phyloP scores from a whole-genome alignment of 1,284 basidiomycete genomes.

The Sanghuangporus weigelae region DNA sequence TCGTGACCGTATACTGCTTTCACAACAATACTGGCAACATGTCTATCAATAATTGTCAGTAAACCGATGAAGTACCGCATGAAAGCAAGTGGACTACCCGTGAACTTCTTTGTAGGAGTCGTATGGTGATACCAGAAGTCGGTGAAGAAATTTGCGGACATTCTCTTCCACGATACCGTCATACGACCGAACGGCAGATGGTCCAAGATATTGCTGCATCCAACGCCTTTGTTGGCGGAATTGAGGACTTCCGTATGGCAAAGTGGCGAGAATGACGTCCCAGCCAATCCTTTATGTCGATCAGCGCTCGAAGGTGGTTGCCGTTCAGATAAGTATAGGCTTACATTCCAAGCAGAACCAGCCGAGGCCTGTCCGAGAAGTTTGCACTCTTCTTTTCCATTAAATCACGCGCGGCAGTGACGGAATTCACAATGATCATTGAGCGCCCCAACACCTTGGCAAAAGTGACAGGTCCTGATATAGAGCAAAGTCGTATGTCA shows the following conservation, averaged over 20 bases:
- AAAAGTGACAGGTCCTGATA: constrained; percentile 32
- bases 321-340: constrained; percentile 1
- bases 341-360: constrained; percentile 27
- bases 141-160: constrained; percentile 22
- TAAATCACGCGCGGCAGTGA: constrained; percentile 31
- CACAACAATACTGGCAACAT: background rate
- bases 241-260: constrained; percentile 23
- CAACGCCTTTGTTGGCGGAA: constrained; percentile 29
- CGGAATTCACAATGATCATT: constrained; percentile 33
- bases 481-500: background rate
- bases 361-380: constrained; percentile 33
- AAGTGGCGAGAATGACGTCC: constrained; percentile 22
- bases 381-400: constrained; percentile 34
- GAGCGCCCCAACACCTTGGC: constrained; percentile 29
- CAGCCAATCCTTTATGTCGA: constrained; percentile 21
- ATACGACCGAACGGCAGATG: constrained; percentile 21
- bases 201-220: constrained; percentile 26
- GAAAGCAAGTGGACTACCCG: constrained; percentile 21
- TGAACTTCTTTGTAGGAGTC: constrained; percentile 21
- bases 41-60: constrained; percentile 2
- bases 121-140: constrained; percentile 22
- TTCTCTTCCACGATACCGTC: constrained; percentile 23
- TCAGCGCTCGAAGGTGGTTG: background rate
- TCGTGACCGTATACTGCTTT: constrained; percentile 9
- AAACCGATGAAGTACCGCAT: background rate